Percentiles rank a stretch among this genome's conserved stretches.
phyloP scores from a whole-genome alignment of 352 stramenopile species.

The Phytophthora agathidicida region DNA sequence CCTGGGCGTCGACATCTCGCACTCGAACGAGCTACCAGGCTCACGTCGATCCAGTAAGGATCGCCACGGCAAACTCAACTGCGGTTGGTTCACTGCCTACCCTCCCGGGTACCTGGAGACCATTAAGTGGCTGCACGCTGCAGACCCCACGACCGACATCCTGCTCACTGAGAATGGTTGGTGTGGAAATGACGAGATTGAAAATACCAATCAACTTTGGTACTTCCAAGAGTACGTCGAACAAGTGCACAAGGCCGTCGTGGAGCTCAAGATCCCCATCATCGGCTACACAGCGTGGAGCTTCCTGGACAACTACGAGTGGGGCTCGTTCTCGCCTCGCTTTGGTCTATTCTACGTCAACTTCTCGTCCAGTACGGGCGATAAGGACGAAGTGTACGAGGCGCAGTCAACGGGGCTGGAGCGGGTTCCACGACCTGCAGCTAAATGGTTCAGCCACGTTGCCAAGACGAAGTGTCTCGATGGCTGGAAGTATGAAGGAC shows the following conservation, averaged over 20 bases:
- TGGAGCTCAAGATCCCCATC: conserved; percentile 64
- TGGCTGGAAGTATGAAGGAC: conserved; percentile 15
- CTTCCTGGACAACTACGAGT: conserved; percentile 97
- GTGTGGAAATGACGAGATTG: conserved; percentile 64
- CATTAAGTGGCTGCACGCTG: conserved; percentile 62
- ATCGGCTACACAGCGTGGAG: conserved; percentile 94
- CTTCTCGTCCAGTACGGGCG: conserved; percentile 42
- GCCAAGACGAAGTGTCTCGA: conserved; percentile 65
- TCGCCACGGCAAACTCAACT: conserved; percentile 46
- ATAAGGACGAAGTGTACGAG: conserved; percentile 37
- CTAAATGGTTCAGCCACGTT: conserved; percentile 55
- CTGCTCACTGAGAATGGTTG: conserved; percentile 75
- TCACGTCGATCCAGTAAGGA: conserved; percentile 61
- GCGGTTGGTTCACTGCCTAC: conserved; percentile 57
- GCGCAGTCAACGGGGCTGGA: conserved; percentile 31
- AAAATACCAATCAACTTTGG: conserved; percentile 68
- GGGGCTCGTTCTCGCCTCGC: conserved; percentile 74
- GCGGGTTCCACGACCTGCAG: conserved; percentile 50
- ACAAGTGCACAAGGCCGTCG: conserved; percentile 55
- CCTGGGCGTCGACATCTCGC: conserved; percentile 55
- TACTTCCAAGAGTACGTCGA: conserved; percentile 66
- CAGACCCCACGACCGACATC: conserved; percentile 47
- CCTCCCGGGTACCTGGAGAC: conserved; percentile 59
- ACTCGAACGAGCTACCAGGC: conserved; percentile 59
- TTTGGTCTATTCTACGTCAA: conserved; percentile 78